Evolutionary conservation across 805 yeast species (phyloP).

Genomic region (Alloascoidea hylecoeti): DNA sequence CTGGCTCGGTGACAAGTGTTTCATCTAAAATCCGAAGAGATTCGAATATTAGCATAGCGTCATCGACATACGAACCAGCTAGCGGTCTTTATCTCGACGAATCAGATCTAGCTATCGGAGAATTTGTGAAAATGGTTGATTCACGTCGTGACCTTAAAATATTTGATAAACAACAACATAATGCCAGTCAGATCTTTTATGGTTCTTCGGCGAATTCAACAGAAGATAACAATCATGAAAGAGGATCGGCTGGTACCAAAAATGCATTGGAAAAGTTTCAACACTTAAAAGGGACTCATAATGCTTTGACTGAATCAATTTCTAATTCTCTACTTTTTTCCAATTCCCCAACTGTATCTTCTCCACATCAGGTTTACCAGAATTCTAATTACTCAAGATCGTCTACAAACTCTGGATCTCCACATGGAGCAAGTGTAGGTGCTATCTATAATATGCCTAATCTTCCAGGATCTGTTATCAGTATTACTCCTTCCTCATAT

Average conservation of each 20-base stretch:
- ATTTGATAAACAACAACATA: conserved; percentile 6
- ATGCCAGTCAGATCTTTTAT: conserved; percentile 1
- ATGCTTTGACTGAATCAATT: conserved; percentile 19
- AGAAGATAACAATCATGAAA: conserved; percentile 8
- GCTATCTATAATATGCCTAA: conserved; percentile 5
- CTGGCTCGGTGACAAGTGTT: conserved; percentile 21
- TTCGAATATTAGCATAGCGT: conserved; percentile 10
- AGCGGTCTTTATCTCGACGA: conserved; percentile 33
- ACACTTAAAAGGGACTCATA: conserved; percentile 16
- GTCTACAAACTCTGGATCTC: conserved; percentile 2
- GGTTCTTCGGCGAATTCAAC: conserved; percentile 3
- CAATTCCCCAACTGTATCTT: conserved; percentile 5
- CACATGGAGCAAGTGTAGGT: not conserved
- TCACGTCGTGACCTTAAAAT: conserved; percentile 38
- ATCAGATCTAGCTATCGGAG: conserved; percentile 34
- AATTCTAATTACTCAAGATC: conserved; percentile 1
- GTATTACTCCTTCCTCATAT: conserved; percentile 6
- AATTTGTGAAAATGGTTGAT: conserved; percentile 61
- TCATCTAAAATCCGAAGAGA: conserved; percentile 9
- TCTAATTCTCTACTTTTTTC: conserved; percentile 11
- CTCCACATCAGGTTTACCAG: conserved; percentile 4
- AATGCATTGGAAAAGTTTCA: conserved; percentile 19
- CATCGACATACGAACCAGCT: conserved; percentile 15
- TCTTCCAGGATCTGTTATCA: conserved; percentile 4
- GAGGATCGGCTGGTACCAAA: conserved; percentile 8